Base-by-base conservation (phyloP, 1,284 basidiomycete species). In the Ceratobasidium sp. region DNA sequence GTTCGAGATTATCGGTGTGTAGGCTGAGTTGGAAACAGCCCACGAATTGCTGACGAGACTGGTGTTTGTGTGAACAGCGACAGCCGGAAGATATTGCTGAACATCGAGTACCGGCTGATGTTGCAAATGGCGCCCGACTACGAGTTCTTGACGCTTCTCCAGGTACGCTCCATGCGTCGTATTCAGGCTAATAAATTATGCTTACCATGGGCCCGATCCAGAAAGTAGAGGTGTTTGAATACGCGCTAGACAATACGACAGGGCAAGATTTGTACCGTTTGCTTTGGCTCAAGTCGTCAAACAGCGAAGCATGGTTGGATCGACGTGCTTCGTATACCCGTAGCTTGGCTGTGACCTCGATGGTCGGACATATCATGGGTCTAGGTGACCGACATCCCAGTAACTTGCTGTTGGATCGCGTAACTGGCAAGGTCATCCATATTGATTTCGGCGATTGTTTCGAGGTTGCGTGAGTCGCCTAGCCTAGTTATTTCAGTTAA, bases 111-210 rank as follows among this genome's bases (percentile, higher is more conserved):
- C 81, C 92, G 97, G 17, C 85, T 99, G 76, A 99, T 99, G 95
- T 90, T 99, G 22, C 80, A 99, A 93, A 99, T 99, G 97, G 97
- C 98, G 14, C 97, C 98, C 9, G 98, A 99, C 83, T 99, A 99
- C 82, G 98, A 99, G 83, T 93, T 93, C 79, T 86, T 99, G 53
- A 96, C 94, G 41, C 86, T 99, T 2, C 88, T 99, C 76, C 69
- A 73, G n/a, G 69, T 73, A 22, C n/a, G 47, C 17, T 8, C 22
- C n/a, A 14, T 19, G 19, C 8, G n/a, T 9, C 41, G 7, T 15
- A 36, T 44, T 27, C 57, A 14, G 36, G 11, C 36, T 41, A n/a
- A 3, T 22, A 15, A 47, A 31, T 3, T 15, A 14, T 31, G 6
- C 31, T 73, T 14, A 73, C 47, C 44, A 50, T n/a, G 27, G 44